phyloP scores from a whole-genome alignment of 2,329 filamentous ascomycete genomes.

The Fusarium praegraminearum region DNA sequence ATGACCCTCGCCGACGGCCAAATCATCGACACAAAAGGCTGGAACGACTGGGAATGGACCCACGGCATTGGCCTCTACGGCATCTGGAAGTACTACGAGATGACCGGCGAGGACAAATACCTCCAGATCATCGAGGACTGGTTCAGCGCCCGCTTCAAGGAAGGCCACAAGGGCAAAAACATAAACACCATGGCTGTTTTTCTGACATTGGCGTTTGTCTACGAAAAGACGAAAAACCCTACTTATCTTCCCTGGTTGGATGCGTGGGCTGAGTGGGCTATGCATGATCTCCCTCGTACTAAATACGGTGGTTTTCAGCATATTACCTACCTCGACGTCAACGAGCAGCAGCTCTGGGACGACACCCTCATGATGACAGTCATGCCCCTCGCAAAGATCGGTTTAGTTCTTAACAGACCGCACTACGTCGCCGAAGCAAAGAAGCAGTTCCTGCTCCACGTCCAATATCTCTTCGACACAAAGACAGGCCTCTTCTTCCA shows the following conservation, averaged over 20 bases:
- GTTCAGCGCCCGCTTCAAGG: slow-evolving; percentile 76
- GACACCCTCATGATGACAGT: slow-evolving; percentile 92
- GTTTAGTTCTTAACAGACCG: slow-evolving; percentile 74
- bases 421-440: slow-evolving; percentile 84
- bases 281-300: slow-evolving; percentile 79
- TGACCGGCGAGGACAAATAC: slow-evolving; percentile 72
- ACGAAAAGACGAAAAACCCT: slow-evolving; percentile 76
- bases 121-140: slow-evolving; percentile 78
- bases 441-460: slow-evolving; percentile 80
- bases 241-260: slow-evolving; percentile 83
- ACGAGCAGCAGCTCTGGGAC: slow-evolving; percentile 83
- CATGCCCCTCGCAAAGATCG: slow-evolving; percentile 83
- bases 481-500: slow-evolving; percentile 82
- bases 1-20: slow-evolving; percentile 77
- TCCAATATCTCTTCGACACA: slow-evolving; percentile 82
- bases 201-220: slow-evolving; percentile 80
- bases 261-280: slow-evolving; percentile 85
- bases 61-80: slow-evolving; percentile 85
- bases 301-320: slow-evolving; percentile 80
- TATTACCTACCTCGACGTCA: slow-evolving; percentile 77
- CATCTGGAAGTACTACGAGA: slow-evolving; percentile 83
- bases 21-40: slow-evolving; percentile 86
- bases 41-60: slow-evolving; percentile 87
- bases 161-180: slow-evolving; percentile 83
- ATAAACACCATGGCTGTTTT: slow-evolving; percentile 88